These are phyloP conservation scores for Hymenoscyphus scutula DNA, from an alignment of 2,329 filamentous ascomycete species.

Conservation along the genomic window DNA sequence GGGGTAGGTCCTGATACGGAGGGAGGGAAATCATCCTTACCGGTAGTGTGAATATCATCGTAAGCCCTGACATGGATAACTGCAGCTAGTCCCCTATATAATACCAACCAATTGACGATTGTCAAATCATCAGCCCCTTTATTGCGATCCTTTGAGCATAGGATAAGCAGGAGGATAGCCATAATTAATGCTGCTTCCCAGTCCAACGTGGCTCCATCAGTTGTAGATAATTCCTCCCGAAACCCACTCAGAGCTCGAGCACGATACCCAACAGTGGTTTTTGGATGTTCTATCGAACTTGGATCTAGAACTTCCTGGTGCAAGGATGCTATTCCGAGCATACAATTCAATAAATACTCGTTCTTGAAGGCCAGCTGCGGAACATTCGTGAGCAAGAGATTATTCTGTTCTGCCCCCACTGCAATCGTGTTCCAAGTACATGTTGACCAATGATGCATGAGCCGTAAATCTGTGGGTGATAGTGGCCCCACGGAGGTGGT, in stretches of 20 bases:
- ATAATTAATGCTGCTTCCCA: conserved; percentile 31
- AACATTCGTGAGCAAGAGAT: conserved; percentile 23
- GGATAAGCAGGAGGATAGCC: conserved; percentile 29
- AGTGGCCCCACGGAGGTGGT: conserved; percentile 22
- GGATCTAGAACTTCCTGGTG: conserved; percentile 28
- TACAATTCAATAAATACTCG: conserved; percentile 30
- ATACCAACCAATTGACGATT: conserved; percentile 28
- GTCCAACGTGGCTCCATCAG: conserved; percentile 19
- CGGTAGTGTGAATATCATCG: conserved; percentile 3
- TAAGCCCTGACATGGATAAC: conserved; percentile 20
- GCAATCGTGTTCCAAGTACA: conserved; percentile 25
- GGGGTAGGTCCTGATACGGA: too few relatives aligned
- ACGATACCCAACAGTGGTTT: conserved; percentile 29
- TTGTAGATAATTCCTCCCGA: conserved; percentile 24
- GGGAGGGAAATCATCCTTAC: background rate
- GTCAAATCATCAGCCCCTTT: conserved; percentile 24
- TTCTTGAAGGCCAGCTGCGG: conserved; percentile 34
- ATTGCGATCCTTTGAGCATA: conserved; percentile 25
- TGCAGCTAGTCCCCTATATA: conserved; percentile 27
- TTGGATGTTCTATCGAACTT: conserved; percentile 12
- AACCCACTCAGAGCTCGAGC: conserved; percentile 26
- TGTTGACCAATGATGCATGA: conserved; percentile 34
- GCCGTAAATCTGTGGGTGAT: conserved; percentile 25
- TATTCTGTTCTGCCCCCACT: conserved; percentile 17
- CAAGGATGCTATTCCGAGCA: conserved; percentile 32